A percentile compares a stretch with the other conserved stretches of the same genome.
phyloP scores from a whole-genome alignment of 805 yeast genomes.

The Yamadazyma scolyti region DNA sequence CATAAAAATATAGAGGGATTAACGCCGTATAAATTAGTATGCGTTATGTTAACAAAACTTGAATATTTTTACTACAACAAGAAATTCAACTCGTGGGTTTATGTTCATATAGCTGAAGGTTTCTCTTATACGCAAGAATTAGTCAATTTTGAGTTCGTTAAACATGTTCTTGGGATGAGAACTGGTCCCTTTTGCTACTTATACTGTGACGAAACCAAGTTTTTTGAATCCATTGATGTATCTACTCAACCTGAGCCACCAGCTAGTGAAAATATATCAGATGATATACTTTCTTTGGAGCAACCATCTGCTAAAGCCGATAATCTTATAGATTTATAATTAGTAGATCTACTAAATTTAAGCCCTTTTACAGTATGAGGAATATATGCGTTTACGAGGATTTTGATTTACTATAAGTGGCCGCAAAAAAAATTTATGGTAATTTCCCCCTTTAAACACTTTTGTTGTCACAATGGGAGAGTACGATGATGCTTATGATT shows the following conservation, averaged over 20 bases:
- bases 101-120: slow-evolving; percentile 5
- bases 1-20: slow-evolving; percentile 3
- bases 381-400: slow-evolving; percentile 5
- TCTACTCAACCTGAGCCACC: too few species aligned
- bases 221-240: too few species aligned
- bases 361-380: too few species aligned
- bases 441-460: too few species aligned
- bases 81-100: slow-evolving; percentile 7
- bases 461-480: slow-evolving; percentile 7
- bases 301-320: too few species aligned
- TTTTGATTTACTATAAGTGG: too few species aligned
- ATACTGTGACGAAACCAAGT: slow-evolving; percentile 9
- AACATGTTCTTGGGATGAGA: slow-evolving; percentile 1
- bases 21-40: slow-evolving; percentile 21
- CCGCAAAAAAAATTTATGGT: too few species aligned
- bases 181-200: slow-evolving; percentile 4
- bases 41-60: slow-evolving; percentile 27
- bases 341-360: too few species aligned
- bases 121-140: slow-evolving; percentile 5
- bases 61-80: slow-evolving; percentile 24
- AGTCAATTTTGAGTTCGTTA: slow-evolving; percentile 5
- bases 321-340: too few species aligned
- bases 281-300: too few species aligned
- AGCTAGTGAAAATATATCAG: neutral
- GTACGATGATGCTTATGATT: slow-evolving; percentile 20